Evolutionary conservation across 768 basidiomycete genomes (phyloP).

Genomic region (Tulasnella calospora): DNA sequence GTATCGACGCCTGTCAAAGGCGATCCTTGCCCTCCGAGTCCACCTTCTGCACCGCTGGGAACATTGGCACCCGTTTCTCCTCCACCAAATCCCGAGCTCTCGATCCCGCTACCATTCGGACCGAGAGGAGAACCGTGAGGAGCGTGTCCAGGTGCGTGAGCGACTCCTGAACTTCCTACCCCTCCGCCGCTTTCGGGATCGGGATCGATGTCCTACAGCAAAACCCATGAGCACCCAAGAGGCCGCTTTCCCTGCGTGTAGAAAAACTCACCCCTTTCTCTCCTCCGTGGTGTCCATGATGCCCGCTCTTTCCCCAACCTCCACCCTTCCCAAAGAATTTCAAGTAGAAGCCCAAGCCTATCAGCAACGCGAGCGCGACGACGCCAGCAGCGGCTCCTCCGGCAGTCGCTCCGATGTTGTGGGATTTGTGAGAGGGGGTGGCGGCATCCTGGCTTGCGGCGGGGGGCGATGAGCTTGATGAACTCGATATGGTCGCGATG

Average conservation of each 20-base stretch:
- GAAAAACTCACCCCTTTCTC: not conserved
- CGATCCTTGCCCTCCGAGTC: not conserved
- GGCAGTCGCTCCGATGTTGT: not conserved
- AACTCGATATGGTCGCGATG: not conserved
- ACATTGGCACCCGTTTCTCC: not conserved
- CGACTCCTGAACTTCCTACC: not conserved
- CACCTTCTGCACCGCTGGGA: not conserved
- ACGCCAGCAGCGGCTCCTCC: not conserved
- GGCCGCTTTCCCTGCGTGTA: too few relatives aligned
- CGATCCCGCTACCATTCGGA: not conserved
- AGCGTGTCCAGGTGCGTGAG: not conserved
- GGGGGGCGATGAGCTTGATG: not conserved
- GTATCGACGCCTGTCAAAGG: too few relatives aligned
- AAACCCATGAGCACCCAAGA: not conserved
- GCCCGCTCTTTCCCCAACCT: not conserved
- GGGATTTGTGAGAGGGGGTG: not conserved
- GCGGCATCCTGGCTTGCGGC: not conserved
- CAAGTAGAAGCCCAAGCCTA: not conserved
- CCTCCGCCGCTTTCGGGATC: not conserved
- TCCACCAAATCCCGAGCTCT: not conserved
- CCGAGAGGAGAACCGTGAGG: not conserved
- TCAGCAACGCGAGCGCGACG: not conserved
- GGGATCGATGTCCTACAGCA: not conserved
- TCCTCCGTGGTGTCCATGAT: not conserved
- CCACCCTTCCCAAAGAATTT: not conserved